phyloP scores from a whole-genome alignment of 208 protist genomes.

The Endotrypanum monterogeii region DNA sequence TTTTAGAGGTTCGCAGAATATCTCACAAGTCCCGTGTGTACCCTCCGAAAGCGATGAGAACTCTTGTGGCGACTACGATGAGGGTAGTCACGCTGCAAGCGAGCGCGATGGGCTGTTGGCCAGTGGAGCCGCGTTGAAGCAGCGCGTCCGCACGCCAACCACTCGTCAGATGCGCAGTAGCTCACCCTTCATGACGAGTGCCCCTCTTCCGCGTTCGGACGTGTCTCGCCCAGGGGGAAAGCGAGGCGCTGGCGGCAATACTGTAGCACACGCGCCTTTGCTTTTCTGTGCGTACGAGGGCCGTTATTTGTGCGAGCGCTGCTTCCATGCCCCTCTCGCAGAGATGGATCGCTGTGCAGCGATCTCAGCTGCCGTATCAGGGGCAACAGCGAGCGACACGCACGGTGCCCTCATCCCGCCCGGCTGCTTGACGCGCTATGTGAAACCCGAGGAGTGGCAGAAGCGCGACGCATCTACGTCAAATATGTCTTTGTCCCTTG shows the following conservation, averaged over 20 bases:
- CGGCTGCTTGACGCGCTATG: neutral
- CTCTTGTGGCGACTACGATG: neutral
- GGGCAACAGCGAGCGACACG: neutral
- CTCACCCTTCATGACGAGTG: neutral
- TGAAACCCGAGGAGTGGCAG: slow-evolving; percentile 9
- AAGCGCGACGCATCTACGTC: neutral
- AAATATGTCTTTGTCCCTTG: neutral
- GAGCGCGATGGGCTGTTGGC: slow-evolving; percentile 6
- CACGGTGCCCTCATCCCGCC: neutral
- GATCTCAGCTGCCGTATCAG: neutral
- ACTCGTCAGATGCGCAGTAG: neutral
- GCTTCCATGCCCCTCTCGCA: slow-evolving; percentile 7
- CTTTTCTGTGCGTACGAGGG: slow-evolving; percentile 27
- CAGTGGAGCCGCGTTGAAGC: neutral
- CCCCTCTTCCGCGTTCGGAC: neutral
- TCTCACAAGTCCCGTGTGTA: neutral
- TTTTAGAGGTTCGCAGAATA: neutral
- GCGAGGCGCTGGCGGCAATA: neutral
- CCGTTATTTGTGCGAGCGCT: slow-evolving; percentile 18
- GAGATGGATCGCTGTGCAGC: neutral
- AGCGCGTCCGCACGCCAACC: neutral
- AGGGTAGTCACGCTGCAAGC: neutral
- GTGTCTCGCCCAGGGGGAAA: neutral
- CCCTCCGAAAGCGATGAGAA: neutral
- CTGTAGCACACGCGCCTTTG: neutral